Evolutionary conservation across 345 rosid species (phyloP), one percentile per base, ranked within the genome.

Genomic region (Eutrema heterophyllum): DNA sequence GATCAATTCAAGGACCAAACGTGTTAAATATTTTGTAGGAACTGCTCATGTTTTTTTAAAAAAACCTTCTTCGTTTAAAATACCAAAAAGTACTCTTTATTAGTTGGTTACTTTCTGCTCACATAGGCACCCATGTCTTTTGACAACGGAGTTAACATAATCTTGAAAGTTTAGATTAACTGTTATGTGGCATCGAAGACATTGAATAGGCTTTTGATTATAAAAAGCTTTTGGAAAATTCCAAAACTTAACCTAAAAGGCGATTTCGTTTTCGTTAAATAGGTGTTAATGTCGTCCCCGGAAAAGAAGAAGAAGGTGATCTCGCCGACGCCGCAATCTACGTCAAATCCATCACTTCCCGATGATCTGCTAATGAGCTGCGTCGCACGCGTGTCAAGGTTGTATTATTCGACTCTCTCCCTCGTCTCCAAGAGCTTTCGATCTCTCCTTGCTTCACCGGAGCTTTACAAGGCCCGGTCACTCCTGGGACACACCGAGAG

Each of bases 331-430:
- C 7, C 50, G 50, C 1, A 0, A 50, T 1, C 33, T 8, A 51
- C 7, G 33, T 2, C 33, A 0, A 13, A 3, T 12, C 45, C 6
- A 4, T 29, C 65, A 9, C 84, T 88, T 16, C 86, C 93, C 9
- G 55, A 82, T 51, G 97, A 88, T 68, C 70, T 90, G 46, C 77
- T 86, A 7, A 11, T 86, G 15, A 83, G 77, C 74, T 81, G 84
- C 70, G 52, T 88, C 12, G 86, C 91, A 3, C 86, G 90, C 11
- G 30, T 85, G 44, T 91, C 90, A 4, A 74, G 87, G 29, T 76
- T 75, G 29, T 73, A 83, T 68, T 81, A 83, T 27, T 33, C 56
- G 8, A 5, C n/a, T 24, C 33, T 52, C 57, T 26, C 35, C 1
- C 35, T 27, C 9, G 88, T 86, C 81, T 88, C 92, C 36, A 86